Percentiles rank a stretch among this genome's conserved stretches.
Conservation (phyloP, 2,329 filamentous ascomycete genomes). For the Neonectria hederae region DNA sequence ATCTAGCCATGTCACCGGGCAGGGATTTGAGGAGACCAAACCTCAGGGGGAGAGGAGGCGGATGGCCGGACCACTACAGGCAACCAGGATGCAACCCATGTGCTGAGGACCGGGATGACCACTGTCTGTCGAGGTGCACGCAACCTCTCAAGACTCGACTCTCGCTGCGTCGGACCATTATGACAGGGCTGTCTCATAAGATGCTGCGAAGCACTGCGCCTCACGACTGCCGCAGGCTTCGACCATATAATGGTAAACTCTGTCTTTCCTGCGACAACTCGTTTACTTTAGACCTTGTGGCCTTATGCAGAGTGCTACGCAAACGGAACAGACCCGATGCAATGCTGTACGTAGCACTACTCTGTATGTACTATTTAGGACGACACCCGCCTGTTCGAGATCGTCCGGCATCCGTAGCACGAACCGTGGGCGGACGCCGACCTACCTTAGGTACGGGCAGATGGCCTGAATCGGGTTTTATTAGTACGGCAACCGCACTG, state of each 20-base stretch:
- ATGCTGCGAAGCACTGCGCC: conserved; percentile 9
- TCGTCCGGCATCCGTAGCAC: not conserved
- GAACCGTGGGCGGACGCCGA: conserved; percentile 7
- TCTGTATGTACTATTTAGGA: too few species aligned
- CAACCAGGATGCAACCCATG: conserved; percentile 17
- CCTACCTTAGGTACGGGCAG: too few species aligned
- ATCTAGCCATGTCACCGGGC: conserved; percentile 20
- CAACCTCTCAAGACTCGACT: conserved; percentile 12
- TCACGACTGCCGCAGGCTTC: conserved; percentile 9
- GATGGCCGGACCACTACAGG: conserved; percentile 5
- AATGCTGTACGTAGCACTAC: too few species aligned
- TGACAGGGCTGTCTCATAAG: conserved; percentile 13
- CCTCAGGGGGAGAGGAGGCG: conserved; percentile 10
- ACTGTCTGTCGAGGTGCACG: conserved; percentile 13
- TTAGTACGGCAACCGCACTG: not conserved
- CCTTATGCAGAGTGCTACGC: not conserved
- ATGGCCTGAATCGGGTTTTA: conserved; percentile 1
- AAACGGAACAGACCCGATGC: not conserved
- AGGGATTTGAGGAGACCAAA: conserved; percentile 16
- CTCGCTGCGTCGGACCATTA: conserved; percentile 13
- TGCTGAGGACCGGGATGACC: conserved; percentile 10
- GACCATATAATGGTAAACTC: not conserved
- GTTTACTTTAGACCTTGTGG: too few species aligned
- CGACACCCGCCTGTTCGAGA: not conserved
- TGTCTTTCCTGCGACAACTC: not conserved